Evolutionary conservation across 148 eudicot species (phyloP).

Genomic region (Rhododendron williamsianum): DNA sequence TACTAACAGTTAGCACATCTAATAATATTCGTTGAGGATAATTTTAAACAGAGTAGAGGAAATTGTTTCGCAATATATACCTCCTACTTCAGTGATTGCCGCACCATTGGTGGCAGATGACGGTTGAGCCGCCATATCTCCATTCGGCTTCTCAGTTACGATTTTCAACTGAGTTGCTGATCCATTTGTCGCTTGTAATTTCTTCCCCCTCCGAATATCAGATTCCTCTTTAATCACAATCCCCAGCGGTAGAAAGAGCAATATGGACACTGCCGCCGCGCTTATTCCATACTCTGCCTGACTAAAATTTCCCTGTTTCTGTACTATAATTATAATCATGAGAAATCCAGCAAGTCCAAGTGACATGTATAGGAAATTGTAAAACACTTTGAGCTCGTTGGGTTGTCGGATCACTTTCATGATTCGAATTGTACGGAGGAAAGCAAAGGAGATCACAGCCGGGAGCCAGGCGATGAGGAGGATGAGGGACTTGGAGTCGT

Average conservation of each 20-base stretch:
- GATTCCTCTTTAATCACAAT: constrained; percentile 28
- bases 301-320: constrained; percentile 8
- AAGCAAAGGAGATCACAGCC: constrained; percentile 33
- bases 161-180: constrained; percentile 6
- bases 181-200: constrained; percentile 4
- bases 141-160: constrained; percentile 17
- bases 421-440: constrained; percentile 29
- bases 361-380: constrained; percentile 29
- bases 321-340: constrained; percentile 23
- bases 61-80: not conserved
- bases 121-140: not conserved
- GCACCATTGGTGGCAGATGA: not conserved
- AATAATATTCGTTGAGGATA: not conserved
- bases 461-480: constrained; percentile 44
- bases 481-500: constrained; percentile 26
- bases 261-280: constrained; percentile 11
- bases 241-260: constrained; percentile 27
- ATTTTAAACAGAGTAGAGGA: not conserved
- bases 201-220: constrained; percentile 9
- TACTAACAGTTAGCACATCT: too few species aligned
- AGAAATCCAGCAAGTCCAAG: constrained; percentile 36
- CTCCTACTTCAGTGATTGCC: not conserved
- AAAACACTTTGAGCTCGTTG: constrained; percentile 34
- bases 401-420: constrained; percentile 24
- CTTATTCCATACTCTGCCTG: constrained; percentile 14